Evolutionary conservation across 768 basidiomycete species (phyloP).

Genomic region (Lactarius tabidus): DNA sequence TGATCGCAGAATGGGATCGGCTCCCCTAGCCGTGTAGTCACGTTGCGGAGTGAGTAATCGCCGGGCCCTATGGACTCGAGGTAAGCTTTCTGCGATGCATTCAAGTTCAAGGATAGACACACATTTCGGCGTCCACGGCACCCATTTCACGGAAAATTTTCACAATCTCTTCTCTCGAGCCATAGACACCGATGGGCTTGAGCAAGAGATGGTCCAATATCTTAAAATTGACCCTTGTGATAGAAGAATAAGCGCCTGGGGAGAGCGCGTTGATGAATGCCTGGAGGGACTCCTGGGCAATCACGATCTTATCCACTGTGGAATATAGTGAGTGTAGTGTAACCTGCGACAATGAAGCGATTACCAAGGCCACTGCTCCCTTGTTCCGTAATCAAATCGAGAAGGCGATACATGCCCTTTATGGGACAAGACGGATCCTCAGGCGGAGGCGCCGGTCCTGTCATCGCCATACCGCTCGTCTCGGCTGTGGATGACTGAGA

Average conservation of each 20-base stretch:
- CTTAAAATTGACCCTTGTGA: slow-evolving; percentile 56
- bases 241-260: slow-evolving; percentile 49
- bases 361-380: slow-evolving; percentile 51
- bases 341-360: slow-evolving; percentile 1
- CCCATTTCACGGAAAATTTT: slow-evolving; percentile 39
- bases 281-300: slow-evolving; percentile 47
- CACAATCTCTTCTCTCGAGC: slow-evolving; percentile 48
- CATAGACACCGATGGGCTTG: slow-evolving; percentile 55
- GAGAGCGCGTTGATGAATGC: slow-evolving; percentile 45
- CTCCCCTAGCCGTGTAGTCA: slow-evolving; percentile 20
- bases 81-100: not conserved
- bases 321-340: not conserved
- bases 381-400: slow-evolving; percentile 51
- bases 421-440: slow-evolving; percentile 29
- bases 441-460: not conserved
- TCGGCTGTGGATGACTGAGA: not conserved
- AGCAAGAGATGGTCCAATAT: slow-evolving; percentile 43
- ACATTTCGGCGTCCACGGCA: slow-evolving; percentile 41
- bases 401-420: slow-evolving; percentile 48
- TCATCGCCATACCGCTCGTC: not conserved
- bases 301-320: slow-evolving; percentile 60
- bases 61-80: slow-evolving; percentile 20
- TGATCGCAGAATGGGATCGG: slow-evolving; percentile 39
- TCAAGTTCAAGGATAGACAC: slow-evolving; percentile 23
- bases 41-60: slow-evolving; percentile 23